Percentiles rank a stretch among this genome's conserved stretches.
Evolutionary conservation across 2,329 filamentous ascomycete genomes (phyloP).

Genomic region (Coccinonectria pachysandricola): DNA sequence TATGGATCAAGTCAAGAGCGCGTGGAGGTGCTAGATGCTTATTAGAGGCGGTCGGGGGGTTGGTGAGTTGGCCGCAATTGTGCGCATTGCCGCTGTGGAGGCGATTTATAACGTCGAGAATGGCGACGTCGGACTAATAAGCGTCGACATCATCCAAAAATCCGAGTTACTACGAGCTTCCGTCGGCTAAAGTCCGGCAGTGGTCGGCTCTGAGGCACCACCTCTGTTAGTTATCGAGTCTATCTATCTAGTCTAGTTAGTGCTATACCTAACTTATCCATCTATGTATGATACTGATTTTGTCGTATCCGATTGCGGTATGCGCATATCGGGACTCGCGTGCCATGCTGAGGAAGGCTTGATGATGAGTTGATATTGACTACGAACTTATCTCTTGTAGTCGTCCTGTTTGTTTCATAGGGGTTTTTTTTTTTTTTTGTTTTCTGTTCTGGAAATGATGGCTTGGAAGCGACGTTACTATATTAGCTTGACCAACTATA

Average conservation of each 20-base stretch:
- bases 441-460: no score
- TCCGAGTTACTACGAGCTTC: conserved; percentile 21
- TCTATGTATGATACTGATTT: no score
- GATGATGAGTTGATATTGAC: background rate
- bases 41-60: conserved; percentile 5
- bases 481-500: no score
- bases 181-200: conserved; percentile 20
- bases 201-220: background rate
- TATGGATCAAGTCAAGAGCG: conserved; percentile 3
- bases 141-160: conserved; percentile 21
- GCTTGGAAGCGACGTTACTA: no score
- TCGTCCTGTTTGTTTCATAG: no score
- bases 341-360: no score
- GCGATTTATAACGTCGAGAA: conserved; percentile 21
- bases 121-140: conserved; percentile 20
- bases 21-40: conserved; percentile 4
- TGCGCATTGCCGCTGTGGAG: conserved; percentile 24
- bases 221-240: background rate
- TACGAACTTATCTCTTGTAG: no score
- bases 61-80: conserved; percentile 14
- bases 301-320: conserved; percentile 13
- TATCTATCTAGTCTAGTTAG: no score
- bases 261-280: no score
- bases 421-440: no score
- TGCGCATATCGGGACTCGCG: conserved; percentile 10